A percentile compares a stretch with the other conserved stretches of the same genome.
phyloP scores from a whole-genome alignment of 106 monocot species.

The Ottelia alismoides region DNA sequence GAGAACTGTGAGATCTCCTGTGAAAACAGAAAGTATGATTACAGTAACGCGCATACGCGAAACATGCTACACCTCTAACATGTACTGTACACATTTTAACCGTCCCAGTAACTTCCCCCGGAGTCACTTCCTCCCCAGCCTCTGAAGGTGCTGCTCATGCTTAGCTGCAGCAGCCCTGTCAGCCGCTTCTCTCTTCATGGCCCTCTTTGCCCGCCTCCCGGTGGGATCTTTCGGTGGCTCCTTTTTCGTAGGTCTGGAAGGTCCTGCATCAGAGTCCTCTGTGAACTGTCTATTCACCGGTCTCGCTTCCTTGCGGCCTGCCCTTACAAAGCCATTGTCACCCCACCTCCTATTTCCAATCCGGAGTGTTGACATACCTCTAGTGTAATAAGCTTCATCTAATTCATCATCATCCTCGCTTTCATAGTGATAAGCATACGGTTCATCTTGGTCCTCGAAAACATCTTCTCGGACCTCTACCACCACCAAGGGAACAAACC shows the following conservation, averaged over 20 bases:
- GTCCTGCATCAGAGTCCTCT: conserved; percentile 21
- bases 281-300: conserved; percentile 23
- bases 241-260: conserved; percentile 31
- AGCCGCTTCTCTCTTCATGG: conserved; percentile 56
- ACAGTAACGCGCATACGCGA: no score
- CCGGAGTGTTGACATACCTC: conserved; percentile 33
- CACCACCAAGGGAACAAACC: conserved; percentile 68
- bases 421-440: conserved; percentile 23
- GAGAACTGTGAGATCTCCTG: no score
- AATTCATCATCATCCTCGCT: conserved; percentile 36
- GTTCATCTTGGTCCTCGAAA: neutral
- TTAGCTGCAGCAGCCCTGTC: conserved; percentile 54
- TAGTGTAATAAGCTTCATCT: conserved; percentile 30
- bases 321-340: conserved; percentile 64
- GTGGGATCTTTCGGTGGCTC: conserved; percentile 14
- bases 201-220: conserved; percentile 57
- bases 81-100: no score
- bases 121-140: no score
- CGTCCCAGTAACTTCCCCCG: no score
- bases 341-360: conserved; percentile 97
- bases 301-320: conserved; percentile 74
- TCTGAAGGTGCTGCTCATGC: no score
- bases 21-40: no score
- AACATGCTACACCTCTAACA: no score
- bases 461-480: conserved; percentile 28